A percentile compares a stretch with the other conserved stretches of the same genome.
Conservation (phyloP, 23 red algal genomes). For the Gracilaria gracilis region DNA sequence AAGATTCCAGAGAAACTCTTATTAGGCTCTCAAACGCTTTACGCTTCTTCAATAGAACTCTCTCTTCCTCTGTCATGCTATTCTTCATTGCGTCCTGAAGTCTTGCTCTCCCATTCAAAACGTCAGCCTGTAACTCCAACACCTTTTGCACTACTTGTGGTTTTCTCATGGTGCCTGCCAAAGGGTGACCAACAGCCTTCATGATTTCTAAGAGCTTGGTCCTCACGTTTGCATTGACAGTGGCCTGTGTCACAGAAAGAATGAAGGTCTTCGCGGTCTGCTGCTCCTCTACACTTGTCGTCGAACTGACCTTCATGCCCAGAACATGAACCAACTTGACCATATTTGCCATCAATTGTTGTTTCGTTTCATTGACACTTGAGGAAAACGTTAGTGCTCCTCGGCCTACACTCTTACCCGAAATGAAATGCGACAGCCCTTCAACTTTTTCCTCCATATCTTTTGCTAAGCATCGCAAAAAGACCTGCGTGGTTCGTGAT, state of each 20-base stretch:
- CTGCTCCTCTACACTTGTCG: neutral
- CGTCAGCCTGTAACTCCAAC: slow-evolving; percentile 3
- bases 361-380: neutral
- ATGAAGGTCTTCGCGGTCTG: neutral
- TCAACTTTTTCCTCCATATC: neutral
- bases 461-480: neutral
- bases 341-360: neutral
- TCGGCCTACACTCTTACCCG: neutral
- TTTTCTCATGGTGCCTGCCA: neutral
- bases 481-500: slow-evolving; percentile 37
- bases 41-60: neutral
- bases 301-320: neutral
- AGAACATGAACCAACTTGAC: neutral
- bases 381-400: neutral
- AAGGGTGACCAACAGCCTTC: neutral
- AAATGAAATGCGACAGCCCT: neutral
- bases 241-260: no score
- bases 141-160: slow-evolving; percentile 41
- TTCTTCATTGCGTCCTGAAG: neutral
- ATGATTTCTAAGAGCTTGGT: no score
- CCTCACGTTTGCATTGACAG: no score
- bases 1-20: slow-evolving; percentile 15
- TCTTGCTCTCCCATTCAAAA: neutral
- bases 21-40: neutral
- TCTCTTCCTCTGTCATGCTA: neutral